Percentiles rank a stretch among this genome's conserved stretches.
Conservation (phyloP, 352 stramenopile species). For the Phytophthora kernoviae region DNA sequence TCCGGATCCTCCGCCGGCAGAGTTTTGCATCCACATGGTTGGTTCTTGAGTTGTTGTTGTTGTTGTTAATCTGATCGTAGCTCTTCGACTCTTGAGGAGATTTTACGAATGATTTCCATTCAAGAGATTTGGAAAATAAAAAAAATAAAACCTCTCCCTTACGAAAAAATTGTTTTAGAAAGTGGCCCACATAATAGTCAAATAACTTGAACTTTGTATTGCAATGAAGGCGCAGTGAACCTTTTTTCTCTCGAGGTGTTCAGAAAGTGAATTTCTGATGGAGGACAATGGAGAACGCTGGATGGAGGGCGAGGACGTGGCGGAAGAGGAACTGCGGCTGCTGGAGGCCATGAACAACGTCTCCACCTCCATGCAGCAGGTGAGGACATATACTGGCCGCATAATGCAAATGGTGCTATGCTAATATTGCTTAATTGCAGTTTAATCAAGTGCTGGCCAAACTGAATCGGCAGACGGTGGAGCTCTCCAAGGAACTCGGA, state of each 20-base stretch:
- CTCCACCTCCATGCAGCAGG: conserved; percentile 49
- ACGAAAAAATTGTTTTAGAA: conserved; percentile 17
- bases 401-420: neutral
- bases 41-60: no score
- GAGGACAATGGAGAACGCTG: conserved; percentile 24
- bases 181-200: neutral
- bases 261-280: conserved; percentile 20
- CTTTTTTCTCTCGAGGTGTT: neutral
- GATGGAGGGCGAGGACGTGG: conserved; percentile 35
- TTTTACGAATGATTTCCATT: conserved; percentile 3
- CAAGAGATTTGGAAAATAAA: conserved; percentile 3
- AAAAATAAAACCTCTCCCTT: conserved; percentile 4
- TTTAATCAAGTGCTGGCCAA: conserved; percentile 56
- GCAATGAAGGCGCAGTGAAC: conserved; percentile 1
- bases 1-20: conserved; percentile 42
- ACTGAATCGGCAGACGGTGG: conserved; percentile 52
- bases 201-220: conserved; percentile 5
- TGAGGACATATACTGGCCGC: conserved; percentile 3
- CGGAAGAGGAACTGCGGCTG: conserved; percentile 54
- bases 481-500: conserved; percentile 51
- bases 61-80: no score
- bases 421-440: conserved; percentile 14
- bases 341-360: conserved; percentile 48
- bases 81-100: neutral
- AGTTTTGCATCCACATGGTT: conserved; percentile 72